Conservation (phyloP, 805 yeast species). For the Nakazawaea anatomiae region DNA sequence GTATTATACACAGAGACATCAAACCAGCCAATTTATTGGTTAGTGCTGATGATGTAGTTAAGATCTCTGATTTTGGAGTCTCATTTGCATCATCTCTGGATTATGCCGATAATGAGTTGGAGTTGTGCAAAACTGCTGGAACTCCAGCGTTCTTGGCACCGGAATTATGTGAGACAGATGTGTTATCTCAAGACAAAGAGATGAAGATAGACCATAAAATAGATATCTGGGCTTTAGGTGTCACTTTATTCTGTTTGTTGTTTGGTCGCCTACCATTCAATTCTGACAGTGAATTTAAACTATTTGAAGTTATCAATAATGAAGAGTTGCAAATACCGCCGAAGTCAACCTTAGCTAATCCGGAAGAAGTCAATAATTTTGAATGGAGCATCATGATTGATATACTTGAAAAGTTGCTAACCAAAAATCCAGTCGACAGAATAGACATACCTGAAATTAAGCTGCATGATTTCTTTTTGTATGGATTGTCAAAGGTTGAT, state of each 20-base stretch:
- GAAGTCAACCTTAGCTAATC: slow-evolving; percentile 1
- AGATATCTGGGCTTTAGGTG: slow-evolving; percentile 98
- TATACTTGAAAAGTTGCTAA: slow-evolving; percentile 53
- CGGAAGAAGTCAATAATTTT: slow-evolving; percentile 12
- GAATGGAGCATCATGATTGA: slow-evolving; percentile 44
- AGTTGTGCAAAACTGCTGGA: slow-evolving; percentile 93
- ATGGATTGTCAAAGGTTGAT: slow-evolving; percentile 22
- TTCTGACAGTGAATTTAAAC: slow-evolving; percentile 79
- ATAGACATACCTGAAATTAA: slow-evolving; percentile 69
- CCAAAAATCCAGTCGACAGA: slow-evolving; percentile 65
- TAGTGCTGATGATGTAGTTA: slow-evolving; percentile 63
- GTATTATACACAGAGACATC: slow-evolving; percentile 90
- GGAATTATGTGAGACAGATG: slow-evolving; percentile 71
- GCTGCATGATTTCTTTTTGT: slow-evolving; percentile 57
- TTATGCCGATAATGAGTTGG: slow-evolving; percentile 54
- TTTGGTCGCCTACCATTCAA: slow-evolving; percentile 89
- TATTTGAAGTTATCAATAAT: slow-evolving; percentile 76
- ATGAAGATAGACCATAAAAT: slow-evolving; percentile 62
- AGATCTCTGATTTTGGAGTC: slow-evolving; percentile 96
- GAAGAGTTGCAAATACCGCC: slow-evolving; percentile 55
- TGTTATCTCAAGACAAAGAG: slow-evolving; percentile 31
- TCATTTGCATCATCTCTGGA: slow-evolving; percentile 56
- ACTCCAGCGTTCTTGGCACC: slow-evolving; percentile 97
- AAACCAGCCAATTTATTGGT: slow-evolving; percentile 90
- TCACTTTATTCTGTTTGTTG: slow-evolving; percentile 79